Conservation (phyloP, 2,329 filamentous ascomycete species). For the Fusarium tupiense region DNA sequence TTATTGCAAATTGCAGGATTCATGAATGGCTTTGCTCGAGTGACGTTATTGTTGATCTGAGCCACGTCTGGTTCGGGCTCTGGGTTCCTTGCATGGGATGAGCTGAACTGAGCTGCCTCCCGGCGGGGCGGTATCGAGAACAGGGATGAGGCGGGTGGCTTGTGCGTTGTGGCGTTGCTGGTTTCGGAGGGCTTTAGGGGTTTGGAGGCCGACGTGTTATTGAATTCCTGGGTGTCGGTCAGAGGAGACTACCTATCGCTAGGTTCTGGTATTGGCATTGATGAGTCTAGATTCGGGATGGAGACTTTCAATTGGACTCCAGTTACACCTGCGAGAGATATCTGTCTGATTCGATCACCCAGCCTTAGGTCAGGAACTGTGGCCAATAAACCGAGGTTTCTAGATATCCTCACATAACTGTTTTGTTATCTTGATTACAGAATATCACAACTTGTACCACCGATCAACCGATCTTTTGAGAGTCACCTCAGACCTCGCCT, state of each 20-base stretch:
- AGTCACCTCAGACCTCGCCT: not conserved
- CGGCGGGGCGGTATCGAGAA: constrained; percentile 19
- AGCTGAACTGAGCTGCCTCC: constrained; percentile 26
- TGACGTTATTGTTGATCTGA: constrained; percentile 33
- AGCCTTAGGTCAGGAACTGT: not conserved
- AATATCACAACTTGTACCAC: not conserved
- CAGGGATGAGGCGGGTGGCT: constrained; percentile 21
- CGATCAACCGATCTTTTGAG: not conserved
- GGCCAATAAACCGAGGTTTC: not conserved
- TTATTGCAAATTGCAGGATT: constrained; percentile 24
- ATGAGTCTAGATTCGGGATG: not conserved
- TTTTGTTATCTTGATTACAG: not conserved
- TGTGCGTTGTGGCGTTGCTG: constrained; percentile 24
- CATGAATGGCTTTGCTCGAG: constrained; percentile 21
- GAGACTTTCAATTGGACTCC: not conserved
- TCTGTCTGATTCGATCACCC: not conserved
- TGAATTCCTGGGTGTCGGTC: not conserved
- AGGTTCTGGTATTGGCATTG: not conserved
- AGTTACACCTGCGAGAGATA: not conserved
- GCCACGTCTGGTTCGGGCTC: constrained; percentile 23
- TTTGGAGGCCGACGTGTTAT: not conserved
- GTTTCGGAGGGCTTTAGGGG: not conserved
- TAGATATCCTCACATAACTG: not conserved
- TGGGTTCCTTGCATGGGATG: constrained; percentile 25
- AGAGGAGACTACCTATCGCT: not conserved